These are phyloP conservation scores for Avena insularis DNA, from an alignment of 176 grass and related monocot species.

Conservation along the genomic window DNA sequence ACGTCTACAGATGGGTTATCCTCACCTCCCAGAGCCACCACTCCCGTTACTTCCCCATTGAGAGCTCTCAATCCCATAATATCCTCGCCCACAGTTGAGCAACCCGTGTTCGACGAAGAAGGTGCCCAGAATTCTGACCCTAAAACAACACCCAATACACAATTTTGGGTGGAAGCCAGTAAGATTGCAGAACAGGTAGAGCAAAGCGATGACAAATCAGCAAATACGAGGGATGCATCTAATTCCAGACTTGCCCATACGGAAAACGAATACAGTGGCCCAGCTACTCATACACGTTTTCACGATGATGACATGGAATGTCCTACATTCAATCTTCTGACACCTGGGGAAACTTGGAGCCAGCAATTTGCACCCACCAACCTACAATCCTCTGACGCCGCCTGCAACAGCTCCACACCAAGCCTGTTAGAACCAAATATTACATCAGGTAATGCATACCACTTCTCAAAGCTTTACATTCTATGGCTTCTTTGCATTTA, in stretches of 20 bases:
- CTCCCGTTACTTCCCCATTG: background rate
- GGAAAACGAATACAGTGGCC: background rate
- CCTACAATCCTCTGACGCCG: background rate
- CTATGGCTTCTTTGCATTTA: too few species aligned
- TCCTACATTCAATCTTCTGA: background rate
- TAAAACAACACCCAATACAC: background rate
- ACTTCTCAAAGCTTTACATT: too few species aligned
- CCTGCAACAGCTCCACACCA: too few species aligned
- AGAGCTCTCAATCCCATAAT: background rate
- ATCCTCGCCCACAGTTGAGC: background rate
- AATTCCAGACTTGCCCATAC: accelerated
- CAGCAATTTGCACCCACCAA: background rate
- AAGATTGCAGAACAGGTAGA: background rate
- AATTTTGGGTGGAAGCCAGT: background rate
- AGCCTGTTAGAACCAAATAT: too few species aligned
- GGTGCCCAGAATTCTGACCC: background rate
- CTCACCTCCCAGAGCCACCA: background rate
- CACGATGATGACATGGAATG: background rate
- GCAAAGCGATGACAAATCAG: background rate
- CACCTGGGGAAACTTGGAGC: background rate
- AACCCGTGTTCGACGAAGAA: background rate
- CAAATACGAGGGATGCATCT: background rate
- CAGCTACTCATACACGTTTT: accelerated
- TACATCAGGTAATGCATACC: background rate
- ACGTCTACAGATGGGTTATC: accelerated